Base-by-base conservation (phyloP, 2,329 filamentous ascomycete genomes). In the Ascocoryne sarcoides region DNA sequence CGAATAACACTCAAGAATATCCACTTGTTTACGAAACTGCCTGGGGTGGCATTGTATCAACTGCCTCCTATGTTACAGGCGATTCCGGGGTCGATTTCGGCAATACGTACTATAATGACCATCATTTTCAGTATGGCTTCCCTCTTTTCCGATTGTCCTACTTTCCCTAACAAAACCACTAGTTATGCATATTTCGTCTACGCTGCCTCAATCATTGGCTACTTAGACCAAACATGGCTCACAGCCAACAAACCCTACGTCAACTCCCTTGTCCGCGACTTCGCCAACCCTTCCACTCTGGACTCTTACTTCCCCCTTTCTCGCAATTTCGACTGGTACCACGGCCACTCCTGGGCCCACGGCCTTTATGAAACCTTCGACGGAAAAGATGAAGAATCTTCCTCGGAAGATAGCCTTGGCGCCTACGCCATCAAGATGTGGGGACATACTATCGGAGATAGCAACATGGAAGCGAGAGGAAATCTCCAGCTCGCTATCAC, bases 271-370 rank as follows among this genome's bases (percentile, higher is more conserved):
- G 80, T 92, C 36, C 82, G 92, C 43, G 92, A 98, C 50, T 64
- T 75, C 36, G 82, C 88, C 33, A 95, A 95, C 61, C 80, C 88
- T 0, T 80, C 75, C 51, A 57, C 69, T 2, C 60, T 71, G 14
- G 89, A 95, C 58, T 68, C 71, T 19, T 77, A 77, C 52, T 96
- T 93, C 61, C 89, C 90, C 0, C 80, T 86, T 51, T 89, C 75
- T 46, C 76, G 92, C 36, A 76, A 70, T 42, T 96, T 95, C 57
- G 92, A 96, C 36, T 95, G 87, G 86, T 96, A 81, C 61, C 79
- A 93, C 56, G 92, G 90, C 2, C 92, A 96, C 68, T 88, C 82
- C 43, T 95, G 90, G 87, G 90, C 90, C 2, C 87, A 86, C 40
- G 84, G 84, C 1, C 64, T 90, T 4, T 84, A 77, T 53, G 75